Base-by-base conservation (phyloP, 306 rosid species). In the Cucurbita argyrosperma region DNA sequence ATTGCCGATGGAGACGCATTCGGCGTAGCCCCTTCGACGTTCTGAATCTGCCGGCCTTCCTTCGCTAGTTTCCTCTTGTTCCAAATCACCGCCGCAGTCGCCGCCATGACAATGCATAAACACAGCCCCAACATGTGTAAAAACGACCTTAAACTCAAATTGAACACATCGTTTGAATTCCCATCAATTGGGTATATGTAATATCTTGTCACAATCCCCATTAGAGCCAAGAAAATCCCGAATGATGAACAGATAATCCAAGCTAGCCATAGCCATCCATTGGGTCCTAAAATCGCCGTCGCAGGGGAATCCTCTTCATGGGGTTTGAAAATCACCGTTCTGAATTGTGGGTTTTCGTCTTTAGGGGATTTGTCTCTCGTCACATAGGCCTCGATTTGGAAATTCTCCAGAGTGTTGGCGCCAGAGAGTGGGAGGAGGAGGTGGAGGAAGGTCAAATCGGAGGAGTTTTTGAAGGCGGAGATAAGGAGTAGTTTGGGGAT, bases 241-340 rank as follows among this genome's bases (percentile, higher is more conserved):
- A 87, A 91, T 2, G 96, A 91, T 16, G 86, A 88, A 6, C 84
- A 73, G 37, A 91, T 85, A 39, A 89, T 74, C 8, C 84, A 84
- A 7, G 82, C 88, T 5, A 87, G 87, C 89, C 97, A 89, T 15
- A 89, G 81, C 97, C 97, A 91, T 18, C 63, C 74, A 9, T 82
- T 80, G 18, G 83, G 85, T 10, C 92, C 97, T 62, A 91, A 57
- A 14, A 82, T 72, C 35, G 84, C 76, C 10, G 82, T 80, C n/a
- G 87, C 69, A 3, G 90, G 85, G 8, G 55, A 66, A 53, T 91
- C 96, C 53, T 62, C 75, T 45, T 74, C 38, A 56, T 30, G 62
- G 52, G 96, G 84, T 37, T 84, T 85, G 81, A 89, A 82, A 90
- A 85, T 45, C 47, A 67, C 61, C 21, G 79, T 13, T 77, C 76